Evolutionary conservation across 306 rosid genomes (phyloP), one percentile per base, ranked within the genome.

Genomic region (Sicyos baderoa): DNA sequence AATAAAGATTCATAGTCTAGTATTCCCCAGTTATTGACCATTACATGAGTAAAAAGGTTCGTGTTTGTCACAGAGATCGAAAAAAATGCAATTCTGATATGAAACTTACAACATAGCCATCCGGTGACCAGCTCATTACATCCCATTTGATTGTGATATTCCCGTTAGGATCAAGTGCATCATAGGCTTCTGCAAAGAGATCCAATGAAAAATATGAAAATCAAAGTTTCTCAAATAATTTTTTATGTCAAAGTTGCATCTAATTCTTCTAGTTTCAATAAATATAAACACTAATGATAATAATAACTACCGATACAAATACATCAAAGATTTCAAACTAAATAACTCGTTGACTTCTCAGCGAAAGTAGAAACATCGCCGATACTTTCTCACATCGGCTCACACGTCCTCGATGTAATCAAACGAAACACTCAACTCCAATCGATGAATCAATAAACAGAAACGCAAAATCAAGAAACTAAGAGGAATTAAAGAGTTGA

Each of bases 131-230:
- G 75, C 70, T 74, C 66, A 88, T 85, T 17, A 90, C 76, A 84
- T 93, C 97, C 97, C 96, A 93, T 80, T 93, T 93, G 80, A 93
- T 79, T 65, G 99, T 93, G 73, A 93, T 79, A 70, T 93, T 93
- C 63, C 99, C 99, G 44, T 75, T 84, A 72, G 97, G 96, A 85
- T 93, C 94, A 71, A 88, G 91, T 11, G 91, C 80, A 81, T 93
- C 96, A 72, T 90, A 90, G 53, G 99, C 97, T 62, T 86, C 96
- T 92, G 89, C 70, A 78, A 76, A 77, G 54, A 73, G 73, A 78
- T 72, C 58, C 62, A 68, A 55, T 49, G 12, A 66, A 42, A 60
- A 70, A 44, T 21, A 44, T 58, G 18, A 59, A 25, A 57, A 67
- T 72, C 58, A 37, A 64, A 65, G 17, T 48, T 27, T 50, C 74